These are phyloP conservation scores for Epichloe hybrida DNA, from an alignment of 2,329 filamentous ascomycete genomes.

Conservation along the genomic window DNA sequence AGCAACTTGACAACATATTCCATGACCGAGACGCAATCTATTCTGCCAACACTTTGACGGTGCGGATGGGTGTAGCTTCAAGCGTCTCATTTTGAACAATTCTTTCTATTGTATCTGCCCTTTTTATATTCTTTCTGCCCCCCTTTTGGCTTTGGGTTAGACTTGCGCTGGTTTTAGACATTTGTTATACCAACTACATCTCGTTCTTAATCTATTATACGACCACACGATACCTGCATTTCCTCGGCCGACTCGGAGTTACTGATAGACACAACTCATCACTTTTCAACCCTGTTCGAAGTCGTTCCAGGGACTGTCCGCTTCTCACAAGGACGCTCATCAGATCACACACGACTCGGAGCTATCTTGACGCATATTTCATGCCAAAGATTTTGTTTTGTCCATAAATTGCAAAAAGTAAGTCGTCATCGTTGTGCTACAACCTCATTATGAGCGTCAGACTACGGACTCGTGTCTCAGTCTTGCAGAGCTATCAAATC, in stretches of 20 bases:
- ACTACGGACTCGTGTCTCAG: not conserved
- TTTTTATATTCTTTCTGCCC: conserved; percentile 13
- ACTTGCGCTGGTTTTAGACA: conserved; percentile 26
- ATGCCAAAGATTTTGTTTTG: conserved; percentile 12
- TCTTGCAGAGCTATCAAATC: too few species aligned
- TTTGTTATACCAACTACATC: conserved; percentile 12
- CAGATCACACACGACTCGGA: conserved; percentile 8
- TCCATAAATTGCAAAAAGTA: not conserved
- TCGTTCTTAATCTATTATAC: conserved; percentile 9
- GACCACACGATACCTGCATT: conserved; percentile 9
- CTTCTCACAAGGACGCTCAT: not conserved
- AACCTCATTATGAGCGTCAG: too few species aligned
- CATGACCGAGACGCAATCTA: conserved; percentile 5
- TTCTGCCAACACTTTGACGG: conserved; percentile 6
- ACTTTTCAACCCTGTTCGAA: not conserved
- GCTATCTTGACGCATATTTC: conserved; percentile 16
- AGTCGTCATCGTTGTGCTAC: not conserved
- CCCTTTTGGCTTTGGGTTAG: conserved; percentile 21
- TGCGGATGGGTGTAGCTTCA: conserved; percentile 14
- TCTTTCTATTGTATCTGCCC: conserved; percentile 1
- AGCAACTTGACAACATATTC: conserved; percentile 7
- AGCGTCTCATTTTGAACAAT: not conserved
- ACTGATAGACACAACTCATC: conserved; percentile 5
- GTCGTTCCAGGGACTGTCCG: not conserved
- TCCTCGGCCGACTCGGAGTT: conserved; percentile 9